phyloP scores from a whole-genome alignment of 805 yeast species.

The Metschnikowia cubensis region DNA sequence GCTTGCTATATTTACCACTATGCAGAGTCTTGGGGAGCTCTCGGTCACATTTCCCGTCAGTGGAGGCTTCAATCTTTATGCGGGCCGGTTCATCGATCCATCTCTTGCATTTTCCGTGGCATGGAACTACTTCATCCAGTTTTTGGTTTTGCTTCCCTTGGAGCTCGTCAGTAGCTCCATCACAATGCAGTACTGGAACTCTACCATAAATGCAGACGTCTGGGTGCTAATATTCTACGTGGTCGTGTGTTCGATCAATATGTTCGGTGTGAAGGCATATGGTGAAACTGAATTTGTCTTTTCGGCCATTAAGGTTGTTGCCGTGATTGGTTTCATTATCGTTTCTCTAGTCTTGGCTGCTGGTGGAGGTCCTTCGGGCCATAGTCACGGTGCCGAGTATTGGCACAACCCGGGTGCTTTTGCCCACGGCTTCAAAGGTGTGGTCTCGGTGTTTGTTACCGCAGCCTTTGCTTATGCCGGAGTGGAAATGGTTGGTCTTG shows the following conservation, averaged over 20 bases:
- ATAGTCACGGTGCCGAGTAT: constrained; percentile 53
- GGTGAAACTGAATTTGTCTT: constrained; percentile 57
- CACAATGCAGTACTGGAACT: constrained; percentile 19
- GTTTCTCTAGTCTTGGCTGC: constrained; percentile 45
- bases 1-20: constrained; percentile 50
- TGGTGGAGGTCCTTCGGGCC: constrained; percentile 54
- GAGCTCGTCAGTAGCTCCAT: constrained; percentile 60
- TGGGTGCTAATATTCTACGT: constrained; percentile 57
- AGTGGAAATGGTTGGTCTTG: constrained; percentile 67
- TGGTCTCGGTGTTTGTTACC: constrained; percentile 67
- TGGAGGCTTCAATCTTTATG: constrained; percentile 63
- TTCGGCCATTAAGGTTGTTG: constrained; percentile 44
- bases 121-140: constrained; percentile 61
- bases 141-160: constrained; percentile 58
- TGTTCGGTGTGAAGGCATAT: constrained; percentile 50
- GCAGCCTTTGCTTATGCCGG: constrained; percentile 79
- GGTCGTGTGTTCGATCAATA: constrained; percentile 44
- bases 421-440: constrained; percentile 62
- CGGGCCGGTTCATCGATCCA: constrained; percentile 50
- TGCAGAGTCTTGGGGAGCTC: constrained; percentile 18
- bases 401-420: constrained; percentile 71
- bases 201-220: constrained; percentile 15
- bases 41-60: constrained; percentile 18
- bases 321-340: constrained; percentile 47
- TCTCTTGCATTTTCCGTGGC: constrained; percentile 58